Percentiles rank a stretch among this genome's conserved stretches.
These are phyloP conservation scores for Calonectria hawksworthii DNA, from an alignment of 2,329 filamentous ascomycete genomes.

Conservation along the genomic window DNA sequence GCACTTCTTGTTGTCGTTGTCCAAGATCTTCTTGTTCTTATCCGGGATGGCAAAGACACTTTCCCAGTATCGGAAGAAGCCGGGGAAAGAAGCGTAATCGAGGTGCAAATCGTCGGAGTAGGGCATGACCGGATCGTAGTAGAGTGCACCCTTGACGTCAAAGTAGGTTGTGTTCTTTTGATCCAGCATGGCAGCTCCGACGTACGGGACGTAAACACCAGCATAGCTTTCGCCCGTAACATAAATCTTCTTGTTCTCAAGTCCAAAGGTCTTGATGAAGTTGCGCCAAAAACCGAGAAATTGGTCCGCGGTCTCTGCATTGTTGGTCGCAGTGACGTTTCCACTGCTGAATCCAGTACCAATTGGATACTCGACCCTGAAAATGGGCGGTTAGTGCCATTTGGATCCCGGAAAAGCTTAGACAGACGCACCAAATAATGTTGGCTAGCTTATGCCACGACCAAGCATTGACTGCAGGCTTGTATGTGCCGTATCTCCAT, in stretches of 20 bases:
- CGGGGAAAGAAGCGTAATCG: constrained; percentile 24
- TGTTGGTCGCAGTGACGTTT: constrained; percentile 70
- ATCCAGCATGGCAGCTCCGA: constrained; percentile 78
- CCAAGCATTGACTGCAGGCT: constrained; percentile 75
- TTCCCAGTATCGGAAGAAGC: constrained; percentile 28
- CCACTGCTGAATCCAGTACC: constrained; percentile 78
- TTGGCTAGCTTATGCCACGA: constrained; percentile 70
- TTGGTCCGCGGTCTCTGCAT: constrained; percentile 75
- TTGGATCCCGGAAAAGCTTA: not conserved
- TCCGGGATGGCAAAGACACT: constrained; percentile 27
- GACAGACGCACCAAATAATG: constrained; percentile 54
- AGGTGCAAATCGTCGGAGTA: constrained; percentile 59
- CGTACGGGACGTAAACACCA: constrained; percentile 76
- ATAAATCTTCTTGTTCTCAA: constrained; percentile 76
- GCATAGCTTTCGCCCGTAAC: constrained; percentile 71
- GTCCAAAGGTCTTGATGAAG: constrained; percentile 75
- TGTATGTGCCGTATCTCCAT: constrained; percentile 77
- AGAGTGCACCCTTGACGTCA: constrained; percentile 75
- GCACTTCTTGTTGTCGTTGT: constrained; percentile 58
- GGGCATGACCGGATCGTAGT: constrained; percentile 76
- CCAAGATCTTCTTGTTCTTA: constrained; percentile 44
- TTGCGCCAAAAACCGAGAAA: constrained; percentile 83
- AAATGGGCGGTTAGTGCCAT: not conserved
- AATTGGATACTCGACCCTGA: constrained; percentile 74
- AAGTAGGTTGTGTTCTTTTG: constrained; percentile 74